Conservation (phyloP, 352 stramenopile species). For the Globisporangium echinulatum region DNA sequence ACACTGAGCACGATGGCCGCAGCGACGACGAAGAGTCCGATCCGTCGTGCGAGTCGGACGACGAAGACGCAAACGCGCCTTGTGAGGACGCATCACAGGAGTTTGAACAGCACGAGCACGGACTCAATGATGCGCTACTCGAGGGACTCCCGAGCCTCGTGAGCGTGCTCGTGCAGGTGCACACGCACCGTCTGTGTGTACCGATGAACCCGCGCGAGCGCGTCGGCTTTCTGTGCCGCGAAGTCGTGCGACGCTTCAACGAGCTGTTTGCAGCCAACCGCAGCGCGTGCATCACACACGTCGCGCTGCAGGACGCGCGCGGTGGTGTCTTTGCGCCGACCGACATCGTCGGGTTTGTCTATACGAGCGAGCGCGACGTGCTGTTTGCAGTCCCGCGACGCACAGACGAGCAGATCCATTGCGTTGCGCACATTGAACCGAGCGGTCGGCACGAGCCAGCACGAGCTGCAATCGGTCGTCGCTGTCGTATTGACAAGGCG, state of each 20-base stretch:
- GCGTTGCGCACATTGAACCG: conserved; percentile 15
- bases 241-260: conserved; percentile 59
- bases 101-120: not conserved
- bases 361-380: conserved; percentile 15
- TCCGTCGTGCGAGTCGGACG: not conserved
- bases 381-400: conserved; percentile 21
- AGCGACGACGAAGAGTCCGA: not conserved
- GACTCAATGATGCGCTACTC: conserved; percentile 12
- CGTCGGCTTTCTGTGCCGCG: conserved; percentile 33
- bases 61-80: not conserved
- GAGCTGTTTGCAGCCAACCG: conserved; percentile 31
- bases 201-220: conserved; percentile 47
- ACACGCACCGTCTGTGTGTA: conserved; percentile 42
- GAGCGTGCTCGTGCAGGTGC: conserved; percentile 47
- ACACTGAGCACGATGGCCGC: too few relatives aligned
- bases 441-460: not conserved
- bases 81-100: not conserved
- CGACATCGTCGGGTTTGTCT: conserved; percentile 39
- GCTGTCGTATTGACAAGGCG: not conserved
- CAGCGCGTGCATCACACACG: conserved; percentile 21
- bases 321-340: conserved; percentile 42
- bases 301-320: conserved; percentile 51
- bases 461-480: not conserved
- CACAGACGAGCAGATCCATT: conserved; percentile 13
- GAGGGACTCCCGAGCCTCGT: conserved; percentile 31